Evolutionary conservation across 139 green algal species (phyloP).

Genomic region (Raphidocelis subcapitata): DNA sequence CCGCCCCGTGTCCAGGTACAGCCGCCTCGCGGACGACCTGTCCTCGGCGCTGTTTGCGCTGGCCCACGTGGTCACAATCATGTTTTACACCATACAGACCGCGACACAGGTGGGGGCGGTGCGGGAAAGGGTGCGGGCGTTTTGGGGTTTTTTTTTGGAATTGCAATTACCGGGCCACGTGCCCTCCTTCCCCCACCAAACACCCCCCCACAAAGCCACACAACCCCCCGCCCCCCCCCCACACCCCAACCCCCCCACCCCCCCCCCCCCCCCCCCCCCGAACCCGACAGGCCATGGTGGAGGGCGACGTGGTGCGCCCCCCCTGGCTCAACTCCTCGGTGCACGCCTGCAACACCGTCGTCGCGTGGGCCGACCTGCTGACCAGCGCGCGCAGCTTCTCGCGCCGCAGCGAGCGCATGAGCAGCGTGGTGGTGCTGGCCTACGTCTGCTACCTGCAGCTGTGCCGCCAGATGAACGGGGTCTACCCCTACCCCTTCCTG

Average conservation of each 20-base stretch:
- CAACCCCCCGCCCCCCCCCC: too few species aligned
- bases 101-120: slow-evolving; percentile 45
- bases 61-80: slow-evolving; percentile 65
- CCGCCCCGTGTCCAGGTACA: slow-evolving; percentile 12
- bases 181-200: too few species aligned
- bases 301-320: slow-evolving; percentile 53
- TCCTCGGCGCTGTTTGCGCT: slow-evolving; percentile 66
- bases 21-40: slow-evolving; percentile 46
- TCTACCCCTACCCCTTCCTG: slow-evolving; percentile 63
- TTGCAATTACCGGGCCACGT: too few species aligned
- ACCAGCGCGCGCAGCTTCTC: slow-evolving; percentile 38
- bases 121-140: too few species aligned
- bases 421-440: slow-evolving; percentile 26
- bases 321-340: slow-evolving; percentile 63
- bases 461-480: slow-evolving; percentile 43
- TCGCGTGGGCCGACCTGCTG: slow-evolving; percentile 65
- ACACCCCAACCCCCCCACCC: too few species aligned
- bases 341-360: slow-evolving; percentile 53
- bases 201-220: too few species aligned
- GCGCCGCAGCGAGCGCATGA: slow-evolving; percentile 28
- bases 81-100: slow-evolving; percentile 67
- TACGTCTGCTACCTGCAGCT: slow-evolving; percentile 43
- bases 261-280: too few species aligned
- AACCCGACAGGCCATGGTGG: too few species aligned
- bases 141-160: too few species aligned